Base-by-base conservation (phyloP, 192 early-diverging fungal genomes). In the Gaertneriomyces semiglobifer region DNA sequence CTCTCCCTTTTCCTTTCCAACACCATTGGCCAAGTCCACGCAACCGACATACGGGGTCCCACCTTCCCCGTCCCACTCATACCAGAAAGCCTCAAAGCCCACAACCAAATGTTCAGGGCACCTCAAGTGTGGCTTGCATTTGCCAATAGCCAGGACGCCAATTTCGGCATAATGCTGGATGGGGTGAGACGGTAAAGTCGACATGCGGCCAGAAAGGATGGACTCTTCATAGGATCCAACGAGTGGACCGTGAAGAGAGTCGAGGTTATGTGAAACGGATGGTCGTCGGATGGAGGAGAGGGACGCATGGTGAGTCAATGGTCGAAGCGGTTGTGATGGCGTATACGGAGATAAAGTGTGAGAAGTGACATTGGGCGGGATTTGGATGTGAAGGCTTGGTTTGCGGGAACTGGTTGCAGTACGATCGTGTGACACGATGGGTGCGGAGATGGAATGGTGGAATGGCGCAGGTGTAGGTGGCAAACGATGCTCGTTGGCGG, bases 131-230 rank as follows among this genome's bases (percentile, higher is more conserved):
- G 19, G 84, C 77, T 54, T 81, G 53, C 82, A 83, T 52, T 86
- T 87, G n/a, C 87, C 87, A 42, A 76, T 66, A 0, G 82, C 89
- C 33, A 90, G 67, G 7, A 82, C 87, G 1, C 89, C 88, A 47
- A 93, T 85, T 44, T 91, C 87, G 8, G 85, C 80, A 25, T 80
- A 66, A 61, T 92, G 92, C 10, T 74, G 72, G 46, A 93, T 76
- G 10, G 91, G 91, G 40, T 85, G 82, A 4, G 86, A 88, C 3
- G 91, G 91, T 14, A 85, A 65, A 0, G 88, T 84, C 1, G 88
- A 89, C 88, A 93, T 89, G 45, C 90, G 73, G 39, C 90, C 89
- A 44, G 73, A 84, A 0, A 93, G 76, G 19, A 93, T 84, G 0
- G 88, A 89, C 70, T 93, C 90, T 65, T 85, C 83, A 60, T 85